A percentile compares a stretch with the other conserved stretches of the same genome.
phyloP scores from a whole-genome alignment of 331 rosid genomes.

The Erythrophleum ivorense region DNA sequence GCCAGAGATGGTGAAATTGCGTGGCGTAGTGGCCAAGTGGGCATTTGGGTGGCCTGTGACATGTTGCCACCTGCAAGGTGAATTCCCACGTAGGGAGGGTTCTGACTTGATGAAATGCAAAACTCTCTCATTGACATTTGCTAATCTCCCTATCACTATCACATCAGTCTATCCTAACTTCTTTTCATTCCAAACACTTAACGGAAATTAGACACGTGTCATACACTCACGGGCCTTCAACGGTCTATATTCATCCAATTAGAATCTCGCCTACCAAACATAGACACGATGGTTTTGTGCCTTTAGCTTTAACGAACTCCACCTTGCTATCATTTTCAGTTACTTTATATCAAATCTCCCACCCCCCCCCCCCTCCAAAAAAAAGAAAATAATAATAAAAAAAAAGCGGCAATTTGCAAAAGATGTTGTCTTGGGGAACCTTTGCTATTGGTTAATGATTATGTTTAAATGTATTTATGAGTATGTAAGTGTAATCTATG shows the following conservation, averaged over 20 bases:
- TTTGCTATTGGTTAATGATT: too few relatives aligned
- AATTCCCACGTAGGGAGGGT: neutral
- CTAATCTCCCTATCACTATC: neutral
- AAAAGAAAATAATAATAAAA: too few relatives aligned
- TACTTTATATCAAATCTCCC: neutral
- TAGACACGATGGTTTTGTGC: neutral
- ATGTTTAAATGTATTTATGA: too few relatives aligned
- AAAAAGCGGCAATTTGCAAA: neutral
- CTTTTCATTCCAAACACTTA: slow-evolving; percentile 4
- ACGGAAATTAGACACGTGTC: slow-evolving; percentile 34
- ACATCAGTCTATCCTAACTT: neutral
- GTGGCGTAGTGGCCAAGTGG: neutral
- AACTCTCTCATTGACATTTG: too few relatives aligned
- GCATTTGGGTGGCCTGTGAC: neutral
- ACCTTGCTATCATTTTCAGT: neutral
- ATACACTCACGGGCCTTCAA: slow-evolving; percentile 21
- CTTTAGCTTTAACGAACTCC: slow-evolving; percentile 15
- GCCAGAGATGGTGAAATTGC: neutral
- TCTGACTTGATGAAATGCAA: neutral
- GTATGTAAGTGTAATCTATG: too few relatives aligned
- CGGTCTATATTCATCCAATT: slow-evolving; percentile 39
- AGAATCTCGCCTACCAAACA: neutral
- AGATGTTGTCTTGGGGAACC: too few relatives aligned
- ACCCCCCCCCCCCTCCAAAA: neutral
- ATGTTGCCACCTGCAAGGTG: neutral